Conservation (phyloP, 2,329 filamentous ascomycete genomes). For the Thelonectria olida region DNA sequence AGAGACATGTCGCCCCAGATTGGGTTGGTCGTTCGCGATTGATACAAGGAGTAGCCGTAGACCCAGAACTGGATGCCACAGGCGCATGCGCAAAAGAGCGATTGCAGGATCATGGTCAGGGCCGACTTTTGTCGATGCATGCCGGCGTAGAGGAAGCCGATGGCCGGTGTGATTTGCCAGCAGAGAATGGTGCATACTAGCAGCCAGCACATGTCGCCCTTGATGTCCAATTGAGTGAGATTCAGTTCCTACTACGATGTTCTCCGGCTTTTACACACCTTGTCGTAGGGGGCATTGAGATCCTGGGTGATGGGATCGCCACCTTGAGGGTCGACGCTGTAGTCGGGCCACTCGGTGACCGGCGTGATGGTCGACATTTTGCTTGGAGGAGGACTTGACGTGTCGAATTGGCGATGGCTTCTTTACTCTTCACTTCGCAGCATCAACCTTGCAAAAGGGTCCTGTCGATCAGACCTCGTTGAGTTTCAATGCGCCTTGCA, state of each 20-base stretch:
- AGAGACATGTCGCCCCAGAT: slow-evolving; percentile 48
- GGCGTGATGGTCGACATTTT: slow-evolving; percentile 30
- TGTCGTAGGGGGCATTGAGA: slow-evolving; percentile 55
- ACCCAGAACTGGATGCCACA: slow-evolving; percentile 58
- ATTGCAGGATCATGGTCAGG: slow-evolving; percentile 58
- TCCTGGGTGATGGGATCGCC: slow-evolving; percentile 55
- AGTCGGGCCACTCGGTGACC: slow-evolving; percentile 54
- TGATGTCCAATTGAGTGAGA: slow-evolving; percentile 4
- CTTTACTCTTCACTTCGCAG: neutral
- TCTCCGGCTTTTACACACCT: slow-evolving; percentile 32
- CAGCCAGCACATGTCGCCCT: slow-evolving; percentile 56
- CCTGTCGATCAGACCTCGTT: too few relatives aligned
- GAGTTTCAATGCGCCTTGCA: neutral
- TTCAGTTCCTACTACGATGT: neutral
- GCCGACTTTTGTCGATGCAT: slow-evolving; percentile 50
- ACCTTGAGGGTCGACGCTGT: slow-evolving; percentile 48
- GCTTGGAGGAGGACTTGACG: neutral
- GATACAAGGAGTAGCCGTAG: slow-evolving; percentile 56
- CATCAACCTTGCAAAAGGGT: neutral
- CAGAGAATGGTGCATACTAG: slow-evolving; percentile 48
- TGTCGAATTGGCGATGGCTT: neutral
- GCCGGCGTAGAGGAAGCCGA: slow-evolving; percentile 51
- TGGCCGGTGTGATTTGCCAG: slow-evolving; percentile 51
- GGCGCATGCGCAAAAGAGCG: slow-evolving; percentile 55
- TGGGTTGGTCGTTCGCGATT: slow-evolving; percentile 46